phyloP scores from a whole-genome alignment of 805 yeast species.

The Scheffersomyces amazonensis region DNA sequence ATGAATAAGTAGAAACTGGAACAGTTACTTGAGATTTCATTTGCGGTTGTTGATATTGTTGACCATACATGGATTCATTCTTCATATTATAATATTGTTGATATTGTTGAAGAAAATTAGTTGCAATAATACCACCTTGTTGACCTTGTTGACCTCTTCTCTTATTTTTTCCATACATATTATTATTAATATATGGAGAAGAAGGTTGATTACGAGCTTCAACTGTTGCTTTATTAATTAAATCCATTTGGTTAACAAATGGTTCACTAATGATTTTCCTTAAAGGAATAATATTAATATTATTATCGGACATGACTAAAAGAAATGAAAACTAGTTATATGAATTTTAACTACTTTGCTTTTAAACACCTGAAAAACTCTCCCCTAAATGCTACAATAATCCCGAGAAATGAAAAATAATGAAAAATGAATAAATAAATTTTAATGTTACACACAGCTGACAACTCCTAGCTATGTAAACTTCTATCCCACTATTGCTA shows the following conservation, averaged over 20 bases:
- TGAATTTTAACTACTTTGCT: too few relatives aligned
- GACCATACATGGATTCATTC: neutral
- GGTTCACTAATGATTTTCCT: conserved; percentile 26
- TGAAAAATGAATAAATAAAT: too few relatives aligned
- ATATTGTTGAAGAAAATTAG: neutral
- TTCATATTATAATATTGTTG: neutral
- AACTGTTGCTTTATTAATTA: conserved; percentile 26
- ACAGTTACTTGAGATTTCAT: neutral
- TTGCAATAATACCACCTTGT: neutral
- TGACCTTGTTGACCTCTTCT: neutral
- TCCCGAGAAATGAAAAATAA: too few relatives aligned
- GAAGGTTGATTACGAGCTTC: conserved; percentile 34
- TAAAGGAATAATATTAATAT: conserved; percentile 11
- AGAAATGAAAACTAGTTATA: too few relatives aligned
- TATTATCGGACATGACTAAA: neutral
- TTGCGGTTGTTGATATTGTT: neutral
- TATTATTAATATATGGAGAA: neutral
- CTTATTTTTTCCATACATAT: neutral
- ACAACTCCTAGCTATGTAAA: too few relatives aligned
- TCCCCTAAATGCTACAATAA: too few relatives aligned
- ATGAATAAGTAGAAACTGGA: too few relatives aligned
- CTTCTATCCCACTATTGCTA: too few relatives aligned
- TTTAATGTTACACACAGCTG: too few relatives aligned
- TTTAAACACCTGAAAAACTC: too few relatives aligned
- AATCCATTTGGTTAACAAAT: conserved; percentile 31